Conservation (phyloP, 306 rosid species). For the Lathyrus oleraceus region DNA sequence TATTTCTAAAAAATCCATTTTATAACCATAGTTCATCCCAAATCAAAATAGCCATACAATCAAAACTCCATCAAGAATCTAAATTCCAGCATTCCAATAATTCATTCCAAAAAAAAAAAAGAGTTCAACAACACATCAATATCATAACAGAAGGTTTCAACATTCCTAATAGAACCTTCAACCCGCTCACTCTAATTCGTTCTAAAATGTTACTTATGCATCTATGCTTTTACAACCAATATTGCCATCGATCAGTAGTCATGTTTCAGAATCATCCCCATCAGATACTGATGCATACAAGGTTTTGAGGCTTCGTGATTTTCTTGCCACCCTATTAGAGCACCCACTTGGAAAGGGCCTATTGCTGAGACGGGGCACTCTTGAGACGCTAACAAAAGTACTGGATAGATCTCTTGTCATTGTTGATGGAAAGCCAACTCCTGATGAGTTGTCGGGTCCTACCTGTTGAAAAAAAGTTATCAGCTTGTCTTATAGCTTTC, state of each 20-base stretch:
- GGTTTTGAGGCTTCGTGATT: conserved; percentile 85
- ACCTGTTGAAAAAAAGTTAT: conserved; percentile 85
- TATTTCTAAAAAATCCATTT: too few species aligned
- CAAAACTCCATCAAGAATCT: too few species aligned
- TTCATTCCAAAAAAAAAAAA: too few species aligned
- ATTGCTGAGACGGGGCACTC: conserved; percentile 59
- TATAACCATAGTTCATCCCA: too few species aligned
- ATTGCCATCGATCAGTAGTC: conserved; percentile 58
- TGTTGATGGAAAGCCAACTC: conserved; percentile 53
- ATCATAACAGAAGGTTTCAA: too few species aligned
- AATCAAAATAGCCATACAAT: too few species aligned
- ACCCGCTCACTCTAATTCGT: too few species aligned
- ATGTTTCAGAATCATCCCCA: conserved; percentile 53
- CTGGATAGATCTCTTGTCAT: conserved; percentile 59
- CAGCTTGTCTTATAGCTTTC: conserved; percentile 76
- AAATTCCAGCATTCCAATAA: too few species aligned
- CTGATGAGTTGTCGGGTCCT: conserved; percentile 72
- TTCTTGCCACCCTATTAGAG: conserved; percentile 85
- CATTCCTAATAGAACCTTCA: too few species aligned
- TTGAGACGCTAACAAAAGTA: conserved; percentile 63
- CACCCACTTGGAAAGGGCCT: conserved; percentile 87
- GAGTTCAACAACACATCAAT: too few species aligned
- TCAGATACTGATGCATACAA: conserved; percentile 75
- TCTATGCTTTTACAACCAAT: conserved; percentile 67
- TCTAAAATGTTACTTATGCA: conserved; percentile 60